These are phyloP conservation scores for Solanum dulcamara DNA, from an alignment of 257 asterid species.

Conservation along the genomic window DNA sequence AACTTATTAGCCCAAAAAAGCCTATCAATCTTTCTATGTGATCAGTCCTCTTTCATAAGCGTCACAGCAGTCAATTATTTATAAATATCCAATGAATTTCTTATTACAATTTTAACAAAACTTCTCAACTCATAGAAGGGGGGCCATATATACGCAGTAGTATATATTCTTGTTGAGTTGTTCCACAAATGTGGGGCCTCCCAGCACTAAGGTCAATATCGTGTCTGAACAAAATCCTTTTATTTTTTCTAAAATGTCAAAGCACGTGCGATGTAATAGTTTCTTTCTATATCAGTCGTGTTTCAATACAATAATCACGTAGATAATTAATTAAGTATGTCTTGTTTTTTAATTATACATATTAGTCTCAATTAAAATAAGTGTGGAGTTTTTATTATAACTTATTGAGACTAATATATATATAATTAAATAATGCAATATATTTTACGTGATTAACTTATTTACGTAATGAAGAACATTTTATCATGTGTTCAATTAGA, in stretches of 20 bases:
- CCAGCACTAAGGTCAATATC: background rate
- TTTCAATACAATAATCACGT: background rate
- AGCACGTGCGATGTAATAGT: background rate
- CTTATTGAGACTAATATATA: background rate
- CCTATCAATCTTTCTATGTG: background rate
- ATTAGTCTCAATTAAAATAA: background rate
- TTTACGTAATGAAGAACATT: background rate
- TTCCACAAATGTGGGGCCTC: background rate
- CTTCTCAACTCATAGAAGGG: too few species aligned
- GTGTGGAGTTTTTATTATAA: background rate
- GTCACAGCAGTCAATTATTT: background rate
- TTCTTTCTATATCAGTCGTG: background rate
- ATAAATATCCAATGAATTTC: background rate
- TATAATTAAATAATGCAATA: background rate
- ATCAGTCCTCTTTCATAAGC: rapidly evolving
- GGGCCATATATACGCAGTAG: too few species aligned
- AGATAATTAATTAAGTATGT: background rate
- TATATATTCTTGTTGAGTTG: background rate
- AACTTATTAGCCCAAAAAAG: background rate
- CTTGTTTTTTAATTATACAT: background rate
- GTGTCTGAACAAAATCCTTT: background rate
- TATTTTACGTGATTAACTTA: background rate
- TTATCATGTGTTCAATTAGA: background rate
- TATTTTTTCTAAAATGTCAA: background rate
- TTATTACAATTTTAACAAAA: background rate